Conservation (phyloP, 2,329 filamentous ascomycete genomes). For the Talaromyces sp. region DNA sequence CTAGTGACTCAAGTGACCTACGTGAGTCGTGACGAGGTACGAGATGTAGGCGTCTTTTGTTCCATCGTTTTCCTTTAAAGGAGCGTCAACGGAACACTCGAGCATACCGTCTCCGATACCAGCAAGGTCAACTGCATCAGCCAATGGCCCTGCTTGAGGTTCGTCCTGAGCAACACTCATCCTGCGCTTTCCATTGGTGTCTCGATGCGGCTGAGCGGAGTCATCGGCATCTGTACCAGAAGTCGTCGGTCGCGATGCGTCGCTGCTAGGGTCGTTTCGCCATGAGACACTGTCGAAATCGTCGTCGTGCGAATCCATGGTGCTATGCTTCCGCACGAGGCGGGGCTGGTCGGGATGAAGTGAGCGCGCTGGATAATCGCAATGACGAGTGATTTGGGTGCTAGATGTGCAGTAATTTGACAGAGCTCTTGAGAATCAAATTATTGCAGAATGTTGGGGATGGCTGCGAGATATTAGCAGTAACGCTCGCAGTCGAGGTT, state of each 20-base stretch:
- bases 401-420: background rate
- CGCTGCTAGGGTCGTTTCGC: slow-evolving; percentile 59
- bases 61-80: slow-evolving; percentile 92
- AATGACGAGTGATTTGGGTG: background rate
- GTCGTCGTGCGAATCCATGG: slow-evolving; percentile 52
- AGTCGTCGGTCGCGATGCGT: slow-evolving; percentile 41
- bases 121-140: slow-evolving; percentile 57
- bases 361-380: background rate
- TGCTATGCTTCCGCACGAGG: slow-evolving; percentile 15
- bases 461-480: background rate
- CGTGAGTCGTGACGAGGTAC: slow-evolving; percentile 87
- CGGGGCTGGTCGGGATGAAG: background rate
- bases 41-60: slow-evolving; percentile 97
- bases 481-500: background rate
- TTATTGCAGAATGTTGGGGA: background rate
- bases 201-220: slow-evolving; percentile 32
- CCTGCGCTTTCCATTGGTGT: slow-evolving; percentile 49
- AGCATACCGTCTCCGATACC: slow-evolving; percentile 69
- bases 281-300: slow-evolving; percentile 81
- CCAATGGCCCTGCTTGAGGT: slow-evolving; percentile 49
- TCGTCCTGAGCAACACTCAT: slow-evolving; percentile 45
- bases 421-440: background rate
- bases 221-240: slow-evolving; percentile 42
- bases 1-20: slow-evolving; percentile 41
- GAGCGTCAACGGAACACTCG: slow-evolving; percentile 76